Base-by-base conservation (phyloP, 2,329 filamentous ascomycete species). In the Exophiala sp. region DNA sequence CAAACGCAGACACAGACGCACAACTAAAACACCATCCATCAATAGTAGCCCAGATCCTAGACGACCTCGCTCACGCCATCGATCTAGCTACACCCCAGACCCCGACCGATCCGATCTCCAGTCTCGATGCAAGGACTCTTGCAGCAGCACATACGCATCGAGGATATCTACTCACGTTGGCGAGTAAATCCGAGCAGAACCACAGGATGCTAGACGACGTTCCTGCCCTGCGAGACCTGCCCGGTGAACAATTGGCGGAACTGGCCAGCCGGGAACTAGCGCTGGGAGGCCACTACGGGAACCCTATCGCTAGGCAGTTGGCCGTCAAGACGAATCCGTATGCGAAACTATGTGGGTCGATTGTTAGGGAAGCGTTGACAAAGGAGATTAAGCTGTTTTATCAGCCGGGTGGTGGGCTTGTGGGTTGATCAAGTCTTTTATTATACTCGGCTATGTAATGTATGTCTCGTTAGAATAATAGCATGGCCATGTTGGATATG, bases 281-380 rank as follows among this genome's bases (percentile, higher is more conserved):
- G 27, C 63, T 71, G 18, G 79, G 76, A 1, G 76, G 75, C 1
- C 59, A 72, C 35, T 80, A 75, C 63, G 79, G 79, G 1, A 80
- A 80, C 62, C 71, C 75, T 49, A 69, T 77, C 19, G 78, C 77
- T 37, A 71, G 74, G 59, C 73, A 78, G 58, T 68, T 82, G 67
- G 76, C 77, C 11, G 78, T 81, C 13, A 70, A 75, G 63, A 80
- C 78, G 41, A 82, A 82, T 66, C 79, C 79, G 23, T 80, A 81
- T 65, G 77, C 78, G 24, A 81, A 80, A 66, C 73, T 81, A 68
- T 81, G 78, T 64, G 79, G 78, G 3, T 76, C 71, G 1, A 81
- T 82, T 62, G 79, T 82, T 9, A 76, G 75, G 66, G 76, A 81
- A 64, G 78, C 78, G 11, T 67, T 81, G 66, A 72, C 65, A 58